phyloP scores from a whole-genome alignment of 768 basidiomycete genomes.

The Psilocybe cyanescens region DNA sequence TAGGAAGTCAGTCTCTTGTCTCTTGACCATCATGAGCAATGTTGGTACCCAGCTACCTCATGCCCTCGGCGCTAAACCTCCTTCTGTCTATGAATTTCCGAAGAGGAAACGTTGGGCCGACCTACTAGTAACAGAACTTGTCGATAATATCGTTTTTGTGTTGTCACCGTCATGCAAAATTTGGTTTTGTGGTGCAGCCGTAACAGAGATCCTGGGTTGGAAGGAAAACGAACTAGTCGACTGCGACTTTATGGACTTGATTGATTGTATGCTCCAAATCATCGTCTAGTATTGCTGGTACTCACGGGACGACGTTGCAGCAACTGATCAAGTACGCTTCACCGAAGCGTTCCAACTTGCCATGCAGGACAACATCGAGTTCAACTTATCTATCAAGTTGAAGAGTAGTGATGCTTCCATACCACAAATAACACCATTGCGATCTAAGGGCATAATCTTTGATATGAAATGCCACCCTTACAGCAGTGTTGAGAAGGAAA shows the following conservation, averaged over 20 bases:
- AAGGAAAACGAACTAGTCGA: constrained; percentile 74
- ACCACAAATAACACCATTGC: constrained; percentile 26
- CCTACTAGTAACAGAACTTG: constrained; percentile 73
- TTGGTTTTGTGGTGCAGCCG: constrained; percentile 69
- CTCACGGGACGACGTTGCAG: constrained; percentile 32
- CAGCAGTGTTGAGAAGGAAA: constrained; percentile 38
- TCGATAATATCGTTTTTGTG: constrained; percentile 72
- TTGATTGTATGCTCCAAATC: constrained; percentile 53
- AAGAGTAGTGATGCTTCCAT: constrained; percentile 42
- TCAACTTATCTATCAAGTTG: constrained; percentile 65
- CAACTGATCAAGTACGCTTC: constrained; percentile 62
- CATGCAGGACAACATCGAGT: constrained; percentile 49
- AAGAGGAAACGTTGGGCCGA: constrained; percentile 90
- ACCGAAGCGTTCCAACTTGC: constrained; percentile 59
- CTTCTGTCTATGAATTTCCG: constrained; percentile 74
- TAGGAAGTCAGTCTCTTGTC: not conserved
- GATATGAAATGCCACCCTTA: constrained; percentile 73
- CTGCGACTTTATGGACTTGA: constrained; percentile 61
- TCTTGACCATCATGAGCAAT: constrained; percentile 17
- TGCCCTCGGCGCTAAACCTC: constrained; percentile 20
- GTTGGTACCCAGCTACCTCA: constrained; percentile 16
- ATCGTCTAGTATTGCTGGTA: not conserved
- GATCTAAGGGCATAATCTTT: constrained; percentile 59
- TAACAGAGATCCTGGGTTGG: constrained; percentile 81
- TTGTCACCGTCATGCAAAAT: constrained; percentile 66